Evolutionary conservation across 305 asterid species (phyloP), one percentile per base, ranked within the genome.

Genomic region (Solanum chacoense): DNA sequence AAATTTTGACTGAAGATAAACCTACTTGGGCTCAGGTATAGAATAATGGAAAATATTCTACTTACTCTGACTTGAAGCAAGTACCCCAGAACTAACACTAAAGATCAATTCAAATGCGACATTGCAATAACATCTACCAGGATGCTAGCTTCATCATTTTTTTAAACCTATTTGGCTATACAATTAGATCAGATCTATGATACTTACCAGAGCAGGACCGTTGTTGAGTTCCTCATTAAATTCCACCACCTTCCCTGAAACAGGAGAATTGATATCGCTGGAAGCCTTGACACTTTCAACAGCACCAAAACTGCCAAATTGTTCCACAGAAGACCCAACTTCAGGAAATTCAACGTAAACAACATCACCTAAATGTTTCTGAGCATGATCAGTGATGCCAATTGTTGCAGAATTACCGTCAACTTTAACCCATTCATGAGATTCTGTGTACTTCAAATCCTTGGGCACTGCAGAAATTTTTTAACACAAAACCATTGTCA

Each of bases 241-340:
- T 87, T 92, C 94, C 14, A 95, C 89, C 76, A 97, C 99, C 93
- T 94, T 95, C 88, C 98, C 99, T 1, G 99, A 96, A 91, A 97
- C 89, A 24, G 99, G 99, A 83, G 99, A 94, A 94, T 97, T 92
- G 73, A 96, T 91, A 92, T 97, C 98, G 77, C 98, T 97, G 29
- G 98, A 93, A 35, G 99, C 99, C 91, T 96, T 97, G 85, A 96
- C 99, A 91, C 99, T 97, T 91, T 97, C 99, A 69, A 97, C 98
- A 85, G 99, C 98, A 84, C 99, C 99, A 89, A 97, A 97, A 88
- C 94, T 86, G 31, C 34, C 93, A 73, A 98, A 98, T 90, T 95
- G 98, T 75, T 87, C 91, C 42, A 97, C 98, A 28, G 91, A 90
- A 84, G 91, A 45, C 72, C 98, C 98, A 88, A 91, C 94, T 13